Evolutionary conservation across 2,329 filamentous ascomycete species (phyloP), one percentile per base, ranked within the genome.

Genomic region (Thelonectria olida): DNA sequence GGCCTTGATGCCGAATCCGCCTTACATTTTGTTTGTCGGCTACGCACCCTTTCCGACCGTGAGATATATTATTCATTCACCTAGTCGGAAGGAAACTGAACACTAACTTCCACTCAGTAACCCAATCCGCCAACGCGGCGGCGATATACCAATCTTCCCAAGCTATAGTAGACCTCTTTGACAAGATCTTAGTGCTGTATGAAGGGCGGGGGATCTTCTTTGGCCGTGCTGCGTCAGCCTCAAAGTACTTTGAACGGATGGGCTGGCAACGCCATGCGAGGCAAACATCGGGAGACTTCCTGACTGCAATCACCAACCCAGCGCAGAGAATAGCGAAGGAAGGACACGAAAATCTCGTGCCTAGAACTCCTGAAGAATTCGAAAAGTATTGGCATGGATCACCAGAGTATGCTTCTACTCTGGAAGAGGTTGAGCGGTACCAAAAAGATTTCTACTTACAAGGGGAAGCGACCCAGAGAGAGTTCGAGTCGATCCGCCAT

Each of bases 231-330:
- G 80, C 81, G 7, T 80, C 85, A 13, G 90, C 90, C 1, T 88
- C 84, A 63, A 74, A 80, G 13, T 92, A 89, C 73, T 92, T 92
- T 69, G 79, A 87, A 58, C 77, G 82, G 20, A 80, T 92, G 59
- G 90, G 90, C 0, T 92, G 90, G 67, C 79, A 85, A 27, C 90
- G 78, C 25, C 79, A 79, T 1, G 77, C 79, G 4, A 73, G 79
- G 39, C 80, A 89, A 68, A 93, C 90, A 0, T 92, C 90, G 1
- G 87, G 90, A 1, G 91, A 93, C 72, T 93, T 93, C 77, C 76
- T 93, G 50, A 92, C 91, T 4, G 80, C 81, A 4, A 78, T 84
- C 17, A 83, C 81, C 3, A 75, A 70, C 31, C 49, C 70, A 7
- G 59, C 60, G 10, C 48, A 62, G 38, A 39, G 59, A 22, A 13